Conservation (phyloP, 2,329 filamentous ascomycete genomes). For the Aspergillus carbonarius region DNA sequence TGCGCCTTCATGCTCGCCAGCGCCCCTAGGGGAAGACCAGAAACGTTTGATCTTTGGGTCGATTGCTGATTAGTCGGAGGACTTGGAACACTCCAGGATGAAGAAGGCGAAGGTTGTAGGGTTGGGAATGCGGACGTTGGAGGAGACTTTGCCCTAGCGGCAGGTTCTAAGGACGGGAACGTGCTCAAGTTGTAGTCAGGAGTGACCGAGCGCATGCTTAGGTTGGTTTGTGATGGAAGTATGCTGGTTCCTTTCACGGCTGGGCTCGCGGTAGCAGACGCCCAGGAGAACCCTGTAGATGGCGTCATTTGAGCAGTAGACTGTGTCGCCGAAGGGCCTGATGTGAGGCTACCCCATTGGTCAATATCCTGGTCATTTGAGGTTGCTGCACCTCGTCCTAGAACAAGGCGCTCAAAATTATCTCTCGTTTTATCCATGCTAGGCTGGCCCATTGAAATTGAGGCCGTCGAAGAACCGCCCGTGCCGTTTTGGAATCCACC, state of each 20-base stretch:
- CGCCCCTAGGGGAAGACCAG: conserved; percentile 24
- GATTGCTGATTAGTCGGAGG: conserved; percentile 17
- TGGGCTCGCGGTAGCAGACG: conserved; percentile 29
- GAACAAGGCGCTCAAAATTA: conserved; percentile 87
- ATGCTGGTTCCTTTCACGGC: conserved; percentile 18
- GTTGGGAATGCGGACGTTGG: conserved; percentile 26
- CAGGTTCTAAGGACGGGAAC: conserved; percentile 49
- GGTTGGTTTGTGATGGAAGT: conserved; percentile 21
- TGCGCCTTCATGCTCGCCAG: conserved; percentile 27
- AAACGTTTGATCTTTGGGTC: conserved; percentile 12
- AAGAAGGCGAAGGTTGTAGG: conserved; percentile 32
- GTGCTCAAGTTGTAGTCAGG: conserved; percentile 51
- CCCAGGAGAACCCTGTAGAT: conserved; percentile 45
- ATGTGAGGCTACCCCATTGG: conserved; percentile 34
- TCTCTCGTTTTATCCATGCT: conserved; percentile 58
- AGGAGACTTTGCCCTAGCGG: conserved; percentile 33
- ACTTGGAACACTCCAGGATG: conserved; percentile 18
- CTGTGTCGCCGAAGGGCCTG: conserved; percentile 30
- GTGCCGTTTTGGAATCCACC: conserved; percentile 40
- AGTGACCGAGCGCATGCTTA: conserved; percentile 49
- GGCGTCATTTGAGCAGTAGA: conserved; percentile 20
- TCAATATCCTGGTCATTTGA: conserved; percentile 34
- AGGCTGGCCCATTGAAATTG: conserved; percentile 38
- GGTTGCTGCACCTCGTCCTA: conserved; percentile 59
- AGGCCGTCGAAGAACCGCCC: conserved; percentile 26